Base-by-base conservation (phyloP, 768 basidiomycete species). In the Porphyrellus cyaneotinctus region DNA sequence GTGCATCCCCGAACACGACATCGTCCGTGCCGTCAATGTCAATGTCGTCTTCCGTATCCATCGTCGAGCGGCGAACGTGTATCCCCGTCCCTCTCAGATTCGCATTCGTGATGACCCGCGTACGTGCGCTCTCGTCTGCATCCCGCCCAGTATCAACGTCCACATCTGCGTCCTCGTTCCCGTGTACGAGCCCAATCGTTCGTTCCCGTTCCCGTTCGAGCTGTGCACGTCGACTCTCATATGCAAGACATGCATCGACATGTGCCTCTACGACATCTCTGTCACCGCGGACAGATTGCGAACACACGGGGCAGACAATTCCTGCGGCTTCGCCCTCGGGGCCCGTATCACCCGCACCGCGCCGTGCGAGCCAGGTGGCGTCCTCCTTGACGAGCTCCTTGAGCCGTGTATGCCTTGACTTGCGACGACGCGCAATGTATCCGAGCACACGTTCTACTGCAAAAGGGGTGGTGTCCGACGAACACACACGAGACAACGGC, bases 11-110 rank as follows among this genome's bases (percentile, higher is more conserved):
- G 61, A 82, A 92, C 2, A 77, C 60, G 4, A 64, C 77, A 49
- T 82, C 76, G 62, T 89, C 88, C 50, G 87, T 87, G 3, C 89
- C 88, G 51, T 90, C 89, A 11, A 91, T 73, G 52, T 92, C 90
- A 11, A 91, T 75, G 42, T 90, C 89, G 17, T 87, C 88, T 28
- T 92, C 90, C 2, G 87, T 77, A 53, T 90, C 88, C 53, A 76
- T 71, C 17, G 77, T 73, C n/a, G 75, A 66, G 23, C 70, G 71
- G 36, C 86, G 82, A 10, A 82, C 76, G 52, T 81, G 76, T 64
- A 91, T 88, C n/a, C 90, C 90, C 8, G 81, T 79, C 13, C 87
- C 88, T 59, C 68, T 65, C 52, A 70, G 62, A 57, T 64, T 73
- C 20, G 67, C 73, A 31, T 61, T 61, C 43, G 62, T 69, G 52